Evolutionary conservation across 768 basidiomycete genomes (phyloP).

Genomic region (Psilocybe tampanensis): DNA sequence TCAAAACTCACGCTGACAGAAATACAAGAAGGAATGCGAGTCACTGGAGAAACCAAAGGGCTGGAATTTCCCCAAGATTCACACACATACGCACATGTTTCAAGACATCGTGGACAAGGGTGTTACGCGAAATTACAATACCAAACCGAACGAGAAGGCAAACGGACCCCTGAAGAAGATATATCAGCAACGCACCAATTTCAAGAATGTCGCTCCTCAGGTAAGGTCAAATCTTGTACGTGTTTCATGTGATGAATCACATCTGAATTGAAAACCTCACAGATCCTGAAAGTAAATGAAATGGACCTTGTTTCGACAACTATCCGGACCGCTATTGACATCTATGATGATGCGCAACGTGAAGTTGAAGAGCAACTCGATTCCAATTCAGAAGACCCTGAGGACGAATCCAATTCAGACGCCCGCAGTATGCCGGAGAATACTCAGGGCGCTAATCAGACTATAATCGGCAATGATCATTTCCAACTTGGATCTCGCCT

Average conservation of each 20-base stretch:
- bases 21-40: background rate
- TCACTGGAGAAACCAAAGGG: slow-evolving; percentile 14
- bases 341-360: background rate
- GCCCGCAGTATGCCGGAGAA: no score
- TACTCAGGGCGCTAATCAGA: no score
- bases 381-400: no score
- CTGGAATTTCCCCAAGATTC: slow-evolving; percentile 39
- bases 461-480: background rate
- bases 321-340: background rate
- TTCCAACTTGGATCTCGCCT: background rate
- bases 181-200: slow-evolving; percentile 32
- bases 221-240: slow-evolving; percentile 17
- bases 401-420: no score
- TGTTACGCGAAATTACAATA: slow-evolving; percentile 30
- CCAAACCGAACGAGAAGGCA: slow-evolving; percentile 30
- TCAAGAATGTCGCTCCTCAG: slow-evolving; percentile 33
- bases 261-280: background rate
- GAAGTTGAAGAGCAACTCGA: no score
- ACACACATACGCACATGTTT: slow-evolving; percentile 34
- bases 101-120: slow-evolving; percentile 36
- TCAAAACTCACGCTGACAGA: background rate
- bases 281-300: slow-evolving; percentile 7
- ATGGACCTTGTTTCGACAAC: slow-evolving; percentile 6
- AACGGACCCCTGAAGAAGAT: slow-evolving; percentile 29
- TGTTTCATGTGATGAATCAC: background rate